phyloP scores from a whole-genome alignment of 768 basidiomycete species.

The Candolleomyces aberdarensis region DNA sequence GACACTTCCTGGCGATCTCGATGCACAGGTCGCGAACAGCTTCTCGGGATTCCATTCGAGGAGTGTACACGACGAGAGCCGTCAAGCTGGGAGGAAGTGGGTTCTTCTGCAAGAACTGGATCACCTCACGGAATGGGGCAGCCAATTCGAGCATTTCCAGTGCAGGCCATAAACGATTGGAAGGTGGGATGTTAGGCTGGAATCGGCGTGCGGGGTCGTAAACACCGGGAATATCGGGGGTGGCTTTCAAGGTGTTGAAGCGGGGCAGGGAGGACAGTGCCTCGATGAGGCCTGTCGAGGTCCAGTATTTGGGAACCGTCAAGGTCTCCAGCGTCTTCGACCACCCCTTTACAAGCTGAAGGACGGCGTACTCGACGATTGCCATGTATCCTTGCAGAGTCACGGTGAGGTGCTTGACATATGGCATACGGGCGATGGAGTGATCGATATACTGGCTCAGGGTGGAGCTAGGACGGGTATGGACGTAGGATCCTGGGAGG shows the following conservation, averaged over 20 bases:
- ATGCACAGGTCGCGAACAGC: conserved; percentile 40
- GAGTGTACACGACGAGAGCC: conserved; percentile 50
- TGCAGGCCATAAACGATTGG: neutral
- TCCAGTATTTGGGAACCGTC: conserved; percentile 2
- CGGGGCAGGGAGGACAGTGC: neutral
- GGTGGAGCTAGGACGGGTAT: conserved; percentile 14
- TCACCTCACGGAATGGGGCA: conserved; percentile 36
- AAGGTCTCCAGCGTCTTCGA: conserved; percentile 41
- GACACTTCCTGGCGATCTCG: conserved; percentile 46
- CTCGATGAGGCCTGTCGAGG: neutral
- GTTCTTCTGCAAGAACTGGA: conserved; percentile 38
- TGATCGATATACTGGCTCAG: conserved; percentile 33
- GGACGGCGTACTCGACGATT: conserved; percentile 38
- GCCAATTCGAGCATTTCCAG: neutral
- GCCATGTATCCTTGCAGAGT: conserved; percentile 38
- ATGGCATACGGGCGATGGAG: conserved; percentile 43
- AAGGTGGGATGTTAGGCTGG: neutral
- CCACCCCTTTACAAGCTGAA: conserved; percentile 36
- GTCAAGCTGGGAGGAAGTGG: conserved; percentile 50
- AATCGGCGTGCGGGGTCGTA: conserved; percentile 4
- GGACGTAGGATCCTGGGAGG: conserved; percentile 20
- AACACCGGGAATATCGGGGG: neutral
- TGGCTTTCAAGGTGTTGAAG: neutral
- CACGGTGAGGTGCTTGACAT: conserved; percentile 45
- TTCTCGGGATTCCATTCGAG: conserved; percentile 39